These are phyloP conservation scores for Microdochium nivale DNA, from an alignment of 2,329 filamentous ascomycete genomes.

Conservation along the genomic window DNA sequence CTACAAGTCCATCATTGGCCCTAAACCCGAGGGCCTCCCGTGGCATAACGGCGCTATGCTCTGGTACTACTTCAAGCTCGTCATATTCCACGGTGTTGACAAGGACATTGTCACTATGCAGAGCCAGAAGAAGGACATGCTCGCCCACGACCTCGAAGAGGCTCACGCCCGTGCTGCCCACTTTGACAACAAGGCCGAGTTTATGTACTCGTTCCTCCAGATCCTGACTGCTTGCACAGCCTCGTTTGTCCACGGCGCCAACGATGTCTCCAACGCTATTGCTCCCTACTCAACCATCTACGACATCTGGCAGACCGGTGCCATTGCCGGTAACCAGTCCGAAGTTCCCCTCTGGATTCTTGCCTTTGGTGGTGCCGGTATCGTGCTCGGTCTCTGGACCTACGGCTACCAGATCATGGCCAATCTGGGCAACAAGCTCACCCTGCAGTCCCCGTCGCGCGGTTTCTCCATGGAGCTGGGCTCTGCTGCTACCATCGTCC, in stretches of 20 bases:
- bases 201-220: conserved; percentile 52
- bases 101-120: conserved; percentile 30
- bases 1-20: conserved; percentile 11
- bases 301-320: conserved; percentile 46
- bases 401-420: conserved; percentile 59
- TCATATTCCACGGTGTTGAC: conserved; percentile 30
- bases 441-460: conserved; percentile 51
- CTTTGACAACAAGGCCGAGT: conserved; percentile 55
- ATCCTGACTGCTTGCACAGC: conserved; percentile 52
- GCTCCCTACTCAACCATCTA: conserved; percentile 57
- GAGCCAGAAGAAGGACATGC: conserved; percentile 28
- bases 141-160: conserved; percentile 43
- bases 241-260: conserved; percentile 58
- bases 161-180: conserved; percentile 49
- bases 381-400: conserved; percentile 49
- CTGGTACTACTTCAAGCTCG: conserved; percentile 13
- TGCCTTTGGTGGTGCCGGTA: conserved; percentile 39
- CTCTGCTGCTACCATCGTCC: conserved; percentile 51
- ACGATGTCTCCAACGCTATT: conserved; percentile 50
- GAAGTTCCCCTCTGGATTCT: conserved; percentile 53
- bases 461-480: conserved; percentile 55
- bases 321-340: conserved; percentile 30
- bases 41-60: conserved; percentile 22
- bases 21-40: conserved; percentile 10
- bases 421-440: conserved; percentile 52